Evolutionary conservation across 2,329 filamentous ascomycete species (phyloP), one percentile per base, ranked within the genome.

Genomic region (Xylaria sp.): DNA sequence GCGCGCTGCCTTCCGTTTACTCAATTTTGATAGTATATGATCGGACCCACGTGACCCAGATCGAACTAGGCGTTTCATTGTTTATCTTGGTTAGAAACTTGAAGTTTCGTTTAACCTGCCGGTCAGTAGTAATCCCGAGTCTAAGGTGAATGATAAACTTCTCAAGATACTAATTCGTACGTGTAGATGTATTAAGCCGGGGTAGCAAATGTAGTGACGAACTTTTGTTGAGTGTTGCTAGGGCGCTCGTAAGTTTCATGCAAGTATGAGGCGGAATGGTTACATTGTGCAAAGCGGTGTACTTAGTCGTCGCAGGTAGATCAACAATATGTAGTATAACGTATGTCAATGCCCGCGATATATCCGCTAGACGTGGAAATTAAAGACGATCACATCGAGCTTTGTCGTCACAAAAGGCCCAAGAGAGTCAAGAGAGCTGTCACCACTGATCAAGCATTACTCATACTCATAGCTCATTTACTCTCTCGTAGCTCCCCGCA

Each of bases 401-500:
- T 2, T 11, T 33, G 7, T 54, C 15, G 9, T 11, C 26, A 53
- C 26, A 31, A 36, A 36, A 31, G 11, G 17, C 48, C 23, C 28
- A 42, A 28, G n/a, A 26, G 6, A n/a, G 51, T 56, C 51, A 38
- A 38, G 49, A n/a, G 13, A 36, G 28, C 2, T 33, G 38, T 17
- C 17, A 44, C 17, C 13, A n/a, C 31, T 23, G 6, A 31, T 46
- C 4, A 11, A 51, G 28, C 6, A 49, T 7, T 26, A 49, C 31
- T 49, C 23, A 23, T 46, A 49, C n/a, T 49, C 44, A 23, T 26
- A 26, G 23, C 7, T 42, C 38, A 53, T 26, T 38, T 3, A 42
- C 9, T 40, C 26, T 53, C 17, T 56, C 31, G n/a, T 11, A 44
- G 31, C 28, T 61, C 63, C 28, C 51, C 58, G 33, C 58, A 63